phyloP scores from a whole-genome alignment of 2,329 filamentous ascomycete species.

The Venturia carpophila region DNA sequence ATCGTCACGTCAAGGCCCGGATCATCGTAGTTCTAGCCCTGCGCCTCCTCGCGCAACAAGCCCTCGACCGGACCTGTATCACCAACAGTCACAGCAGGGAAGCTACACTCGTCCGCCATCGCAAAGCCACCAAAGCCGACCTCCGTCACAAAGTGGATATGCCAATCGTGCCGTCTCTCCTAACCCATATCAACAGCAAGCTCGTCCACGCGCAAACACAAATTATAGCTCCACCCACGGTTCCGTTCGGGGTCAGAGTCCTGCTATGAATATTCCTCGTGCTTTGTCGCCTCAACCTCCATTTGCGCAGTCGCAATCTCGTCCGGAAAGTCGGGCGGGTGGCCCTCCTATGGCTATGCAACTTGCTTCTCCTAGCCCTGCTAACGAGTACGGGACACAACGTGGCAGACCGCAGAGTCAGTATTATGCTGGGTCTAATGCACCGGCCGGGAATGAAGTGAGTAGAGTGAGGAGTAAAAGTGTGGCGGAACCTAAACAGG shows the following conservation, averaged over 20 bases:
- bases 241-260: constrained; percentile 26
- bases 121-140: neutral
- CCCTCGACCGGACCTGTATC: constrained; percentile 51
- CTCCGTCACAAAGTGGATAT: constrained; percentile 11
- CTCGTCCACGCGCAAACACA: constrained; percentile 28
- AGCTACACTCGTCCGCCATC: constrained; percentile 15
- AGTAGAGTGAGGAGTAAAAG: constrained; percentile 65
- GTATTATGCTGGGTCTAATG: constrained; percentile 32
- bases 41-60: constrained; percentile 51
- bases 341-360: constrained; percentile 38
- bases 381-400: constrained; percentile 33
- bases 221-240: constrained; percentile 28
- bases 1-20: constrained; percentile 33
- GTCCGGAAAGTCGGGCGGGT: constrained; percentile 39
- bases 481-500: constrained; percentile 71
- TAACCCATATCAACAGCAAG: constrained; percentile 48
- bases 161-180: constrained; percentile 41
- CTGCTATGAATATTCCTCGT: constrained; percentile 26
- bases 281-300: constrained; percentile 47
- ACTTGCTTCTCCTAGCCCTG: constrained; percentile 34
- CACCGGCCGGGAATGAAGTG: constrained; percentile 24
- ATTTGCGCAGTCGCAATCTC: constrained; percentile 36
- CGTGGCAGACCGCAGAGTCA: constrained; percentile 38
- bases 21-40: constrained; percentile 47
- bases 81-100: constrained; percentile 37